A percentile compares a stretch with the other conserved stretches of the same genome.
Conservation (phyloP, 2,329 filamentous ascomycete species). For the Chrysosporium keratinophilum region DNA sequence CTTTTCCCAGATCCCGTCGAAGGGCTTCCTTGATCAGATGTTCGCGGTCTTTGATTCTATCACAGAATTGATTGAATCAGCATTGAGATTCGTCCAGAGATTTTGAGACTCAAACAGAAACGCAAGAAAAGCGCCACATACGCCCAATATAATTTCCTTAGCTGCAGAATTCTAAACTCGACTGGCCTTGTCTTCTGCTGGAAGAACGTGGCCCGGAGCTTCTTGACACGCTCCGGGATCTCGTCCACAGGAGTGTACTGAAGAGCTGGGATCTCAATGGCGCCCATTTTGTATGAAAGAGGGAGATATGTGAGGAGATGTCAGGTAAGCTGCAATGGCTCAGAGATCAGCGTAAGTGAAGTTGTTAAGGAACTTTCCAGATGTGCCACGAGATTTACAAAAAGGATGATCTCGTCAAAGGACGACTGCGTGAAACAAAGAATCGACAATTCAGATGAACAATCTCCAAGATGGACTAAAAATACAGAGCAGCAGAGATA, state of each 20-base stretch:
- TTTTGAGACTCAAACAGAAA: not conserved
- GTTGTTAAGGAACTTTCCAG: too few relatives aligned
- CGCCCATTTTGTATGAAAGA: conserved; percentile 12
- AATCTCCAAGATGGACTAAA: not conserved
- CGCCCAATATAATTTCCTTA: conserved; percentile 93
- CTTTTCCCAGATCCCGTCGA: conserved; percentile 67
- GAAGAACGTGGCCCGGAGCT: conserved; percentile 58
- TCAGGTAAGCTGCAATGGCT: not conserved
- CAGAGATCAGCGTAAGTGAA: not conserved
- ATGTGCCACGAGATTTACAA: too few relatives aligned
- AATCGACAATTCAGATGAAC: not conserved
- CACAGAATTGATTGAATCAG: conserved; percentile 14
- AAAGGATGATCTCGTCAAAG: too few relatives aligned
- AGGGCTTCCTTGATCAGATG: conserved; percentile 64
- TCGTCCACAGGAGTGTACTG: conserved; percentile 54
- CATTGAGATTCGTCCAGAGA: too few relatives aligned
- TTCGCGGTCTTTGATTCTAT: conserved; percentile 64
- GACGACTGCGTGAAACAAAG: too few relatives aligned
- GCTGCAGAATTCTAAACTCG: conserved; percentile 70
- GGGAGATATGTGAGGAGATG: not conserved
- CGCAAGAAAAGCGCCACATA: conserved; percentile 24
- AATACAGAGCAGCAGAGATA: too few relatives aligned
- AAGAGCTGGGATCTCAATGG: conserved; percentile 37
- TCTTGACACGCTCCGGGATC: conserved; percentile 53
- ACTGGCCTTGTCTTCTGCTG: conserved; percentile 73